Percentiles rank a stretch among this genome's conserved stretches.
phyloP scores from a whole-genome alignment of 1,139 yeast genomes.

The Candida labiduridarum region DNA sequence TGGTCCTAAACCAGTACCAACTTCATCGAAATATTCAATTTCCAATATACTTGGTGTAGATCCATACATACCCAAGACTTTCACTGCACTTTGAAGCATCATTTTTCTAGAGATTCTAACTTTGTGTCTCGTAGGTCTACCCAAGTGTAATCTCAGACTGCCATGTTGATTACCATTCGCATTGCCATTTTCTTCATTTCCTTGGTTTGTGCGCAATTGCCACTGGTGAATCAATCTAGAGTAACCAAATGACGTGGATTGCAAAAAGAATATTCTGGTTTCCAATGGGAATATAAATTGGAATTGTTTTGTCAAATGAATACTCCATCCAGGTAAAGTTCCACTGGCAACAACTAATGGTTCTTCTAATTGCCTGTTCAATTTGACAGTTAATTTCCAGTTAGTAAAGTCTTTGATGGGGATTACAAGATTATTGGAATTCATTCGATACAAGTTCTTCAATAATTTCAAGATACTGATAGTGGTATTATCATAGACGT shows the following conservation, averaged over 20 bases:
- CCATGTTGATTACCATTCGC: conserved; percentile 7
- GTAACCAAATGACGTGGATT: conserved; percentile 90
- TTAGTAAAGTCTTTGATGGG: conserved; percentile 61
- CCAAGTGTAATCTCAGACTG: conserved; percentile 50
- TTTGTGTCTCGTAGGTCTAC: conserved; percentile 80
- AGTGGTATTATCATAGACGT: conserved; percentile 46
- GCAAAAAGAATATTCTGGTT: conserved; percentile 75
- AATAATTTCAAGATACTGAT: conserved; percentile 57
- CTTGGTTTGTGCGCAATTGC: conserved; percentile 59
- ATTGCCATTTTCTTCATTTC: conserved; percentile 25
- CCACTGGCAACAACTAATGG: conserved; percentile 89
- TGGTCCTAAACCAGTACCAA: conserved; percentile 96
- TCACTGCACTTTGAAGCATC: conserved; percentile 76
- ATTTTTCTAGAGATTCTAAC: conserved; percentile 74
- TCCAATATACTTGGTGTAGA: conserved; percentile 80
- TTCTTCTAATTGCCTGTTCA: conserved; percentile 87
- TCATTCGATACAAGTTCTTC: conserved; percentile 53
- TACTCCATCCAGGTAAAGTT: conserved; percentile 83
- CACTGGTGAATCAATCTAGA: conserved; percentile 81
- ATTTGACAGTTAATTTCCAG: conserved; percentile 82
- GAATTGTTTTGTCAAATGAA: conserved; percentile 67
- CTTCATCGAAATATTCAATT: conserved; percentile 88
- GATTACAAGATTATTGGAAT: conserved; percentile 30
- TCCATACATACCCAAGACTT: conserved; percentile 77
- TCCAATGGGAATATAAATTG: conserved; percentile 88